These are phyloP conservation scores for Vitis riparia DNA, from an alignment of 164 flowering plant genomes.

Conservation along the genomic window DNA sequence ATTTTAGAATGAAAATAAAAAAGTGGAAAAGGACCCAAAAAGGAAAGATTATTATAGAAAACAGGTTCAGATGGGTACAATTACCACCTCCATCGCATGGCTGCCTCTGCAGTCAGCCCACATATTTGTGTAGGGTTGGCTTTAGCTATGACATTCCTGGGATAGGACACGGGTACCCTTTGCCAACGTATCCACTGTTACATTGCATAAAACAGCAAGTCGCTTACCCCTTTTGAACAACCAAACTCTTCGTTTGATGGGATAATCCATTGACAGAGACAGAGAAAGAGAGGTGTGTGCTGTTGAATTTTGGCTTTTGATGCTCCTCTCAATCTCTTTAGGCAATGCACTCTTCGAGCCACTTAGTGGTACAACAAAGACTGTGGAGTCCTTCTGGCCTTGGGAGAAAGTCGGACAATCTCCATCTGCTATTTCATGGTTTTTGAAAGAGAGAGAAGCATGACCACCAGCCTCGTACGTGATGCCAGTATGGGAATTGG, in stretches of 20 bases:
- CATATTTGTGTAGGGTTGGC: not conserved
- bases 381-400: slow-evolving; percentile 4
- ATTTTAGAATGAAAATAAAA: no score
- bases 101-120: no score
- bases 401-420: slow-evolving; percentile 19
- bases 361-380: slow-evolving; percentile 12
- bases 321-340: slow-evolving; percentile 28
- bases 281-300: slow-evolving; percentile 18
- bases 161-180: slow-evolving; percentile 26
- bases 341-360: slow-evolving; percentile 28
- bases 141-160: slow-evolving; percentile 29
- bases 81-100: no score
- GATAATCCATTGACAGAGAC: not conserved
- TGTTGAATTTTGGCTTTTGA: slow-evolving; percentile 13
- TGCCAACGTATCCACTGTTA: slow-evolving; percentile 32
- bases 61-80: no score
- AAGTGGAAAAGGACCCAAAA: no score
- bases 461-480: slow-evolving; percentile 33
- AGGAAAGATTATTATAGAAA: no score
- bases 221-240: slow-evolving; percentile 11
- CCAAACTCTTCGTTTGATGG: slow-evolving; percentile 13
- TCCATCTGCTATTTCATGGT: slow-evolving; percentile 34
- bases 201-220: slow-evolving; percentile 32
- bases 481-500: slow-evolving; percentile 24
- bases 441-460: slow-evolving; percentile 26